Evolutionary conservation across 495 filamentous ascomycete genomes (phyloP), one percentile per base, ranked within the genome.

Genomic region (Lasiosphaeria ovina): DNA sequence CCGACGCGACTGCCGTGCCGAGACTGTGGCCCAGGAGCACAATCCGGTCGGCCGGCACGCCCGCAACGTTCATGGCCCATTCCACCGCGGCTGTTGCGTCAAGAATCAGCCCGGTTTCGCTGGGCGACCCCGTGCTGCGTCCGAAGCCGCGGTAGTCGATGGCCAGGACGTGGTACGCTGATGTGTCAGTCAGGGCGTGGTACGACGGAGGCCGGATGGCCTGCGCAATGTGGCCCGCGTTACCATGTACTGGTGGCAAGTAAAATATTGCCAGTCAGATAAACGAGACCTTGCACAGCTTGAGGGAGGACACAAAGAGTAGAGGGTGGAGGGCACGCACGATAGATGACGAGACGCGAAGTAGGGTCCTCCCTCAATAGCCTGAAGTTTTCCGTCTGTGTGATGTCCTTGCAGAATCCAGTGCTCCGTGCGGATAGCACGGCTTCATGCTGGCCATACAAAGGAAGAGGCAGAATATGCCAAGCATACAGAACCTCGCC

Each of bases 141-240:
- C 93, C 93, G 66, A 90, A 97, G 34, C 94, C 94, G 34, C 94
- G 89, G 74, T 97, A 97, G 77, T 96, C 92, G 57, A 97, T 80
- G 32, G 85, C 76, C 0, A 90, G 66, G 34, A 89, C 78, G 58
- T 90, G 86, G 42, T 78, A 77, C 9, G 75, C 76, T 12, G 83
- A 78, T 0, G 82, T 83, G 50, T 82, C 79, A 4, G 85, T 83
- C 9, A 89, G 69, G 35, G 83, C 77, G 50, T 85, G 87, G 69
- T 88, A 90, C 60, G 83, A 82, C 1, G 80, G 77, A 9, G 85
- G 81, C 48, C 87, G 79, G 65, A 82, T 77, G 17, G 81, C 81
- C 62, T 87, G 87, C 12, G 83, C 85, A 9, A 91, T 75, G 52
- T 86, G 87, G 2, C 86, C 88, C 4, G 79, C 84, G 63, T 89